Evolutionary conservation across 805 yeast species (phyloP).

Genomic region (Candida chilensis): DNA sequence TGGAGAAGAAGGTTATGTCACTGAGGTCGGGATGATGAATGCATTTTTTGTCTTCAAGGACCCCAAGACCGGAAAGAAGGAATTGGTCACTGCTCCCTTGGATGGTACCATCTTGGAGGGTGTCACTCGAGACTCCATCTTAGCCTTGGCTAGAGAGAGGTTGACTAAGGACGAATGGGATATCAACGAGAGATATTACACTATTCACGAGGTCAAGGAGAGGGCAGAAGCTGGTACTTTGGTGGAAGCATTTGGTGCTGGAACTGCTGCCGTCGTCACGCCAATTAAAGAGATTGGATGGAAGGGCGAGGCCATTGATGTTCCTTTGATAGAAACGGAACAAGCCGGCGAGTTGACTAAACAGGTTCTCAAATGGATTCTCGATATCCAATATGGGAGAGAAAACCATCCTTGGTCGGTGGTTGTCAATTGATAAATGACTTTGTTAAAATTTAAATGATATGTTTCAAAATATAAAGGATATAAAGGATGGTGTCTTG

Average conservation of each 20-base stretch:
- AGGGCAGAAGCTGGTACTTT: conserved; percentile 31
- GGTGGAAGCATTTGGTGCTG: conserved; percentile 39
- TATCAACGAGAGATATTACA: conserved; percentile 26
- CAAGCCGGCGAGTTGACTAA: conserved; percentile 29
- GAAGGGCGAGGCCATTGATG: conserved; percentile 25
- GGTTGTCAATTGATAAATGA: conserved; percentile 8
- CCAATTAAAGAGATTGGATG: conserved; percentile 31
- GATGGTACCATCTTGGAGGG: conserved; percentile 39
- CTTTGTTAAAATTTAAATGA: too few relatives aligned
- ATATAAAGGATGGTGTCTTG: too few relatives aligned
- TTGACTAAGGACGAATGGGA: conserved; percentile 27
- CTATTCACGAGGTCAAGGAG: conserved; percentile 30
- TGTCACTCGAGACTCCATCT: conserved; percentile 34
- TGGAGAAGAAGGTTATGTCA: conserved; percentile 36
- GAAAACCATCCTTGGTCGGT: conserved; percentile 30
- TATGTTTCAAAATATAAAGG: too few relatives aligned
- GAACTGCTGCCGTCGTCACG: conserved; percentile 37
- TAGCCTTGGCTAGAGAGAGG: conserved; percentile 24
- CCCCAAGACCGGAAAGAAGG: conserved; percentile 25
- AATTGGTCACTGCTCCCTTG: conserved; percentile 35
- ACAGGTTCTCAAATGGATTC: conserved; percentile 27
- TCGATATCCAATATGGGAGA: conserved; percentile 31
- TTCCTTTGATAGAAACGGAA: conserved; percentile 24
- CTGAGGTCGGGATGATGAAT: conserved; percentile 41
- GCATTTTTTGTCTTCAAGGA: conserved; percentile 32